These are phyloP conservation scores for Backusella tuberculispora DNA, from an alignment of 192 early-diverging fungal genomes.

Conservation along the genomic window DNA sequence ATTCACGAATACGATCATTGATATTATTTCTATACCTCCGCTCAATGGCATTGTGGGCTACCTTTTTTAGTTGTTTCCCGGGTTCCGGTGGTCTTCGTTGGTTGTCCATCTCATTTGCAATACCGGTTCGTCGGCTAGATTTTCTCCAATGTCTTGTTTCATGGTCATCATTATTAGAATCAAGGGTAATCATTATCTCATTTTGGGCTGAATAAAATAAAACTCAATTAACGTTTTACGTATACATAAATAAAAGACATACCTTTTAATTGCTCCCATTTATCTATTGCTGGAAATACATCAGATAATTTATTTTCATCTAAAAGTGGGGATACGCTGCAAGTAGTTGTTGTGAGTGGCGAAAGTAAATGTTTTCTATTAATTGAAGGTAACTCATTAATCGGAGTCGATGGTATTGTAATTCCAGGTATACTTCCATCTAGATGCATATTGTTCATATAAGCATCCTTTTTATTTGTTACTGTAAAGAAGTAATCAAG, in stretches of 20 bases:
- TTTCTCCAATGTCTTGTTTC: constrained; percentile 28
- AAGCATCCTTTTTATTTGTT: neutral
- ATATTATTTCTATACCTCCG: constrained; percentile 96
- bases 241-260: neutral
- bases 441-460: neutral
- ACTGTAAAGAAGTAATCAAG: neutral
- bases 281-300: neutral
- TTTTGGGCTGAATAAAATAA: neutral
- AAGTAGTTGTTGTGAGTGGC: neutral
- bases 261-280: neutral
- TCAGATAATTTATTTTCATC: constrained; percentile 1
- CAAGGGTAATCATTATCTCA: neutral
- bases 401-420: constrained; percentile 23
- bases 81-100: constrained; percentile 22
- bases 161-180: constrained; percentile 7
- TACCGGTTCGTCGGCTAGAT: neutral
- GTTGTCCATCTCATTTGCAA: neutral
- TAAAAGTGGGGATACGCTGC: neutral
- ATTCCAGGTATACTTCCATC: constrained; percentile 22
- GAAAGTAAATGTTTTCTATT: neutral
- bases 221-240: neutral
- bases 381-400: neutral
- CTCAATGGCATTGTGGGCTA: constrained; percentile 96
- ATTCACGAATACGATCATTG: constrained; percentile 91
- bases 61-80: constrained; percentile 77